These are phyloP conservation scores for Phytophthora kernoviae DNA, from an alignment of 352 stramenopile genomes.

Conservation along the genomic window DNA sequence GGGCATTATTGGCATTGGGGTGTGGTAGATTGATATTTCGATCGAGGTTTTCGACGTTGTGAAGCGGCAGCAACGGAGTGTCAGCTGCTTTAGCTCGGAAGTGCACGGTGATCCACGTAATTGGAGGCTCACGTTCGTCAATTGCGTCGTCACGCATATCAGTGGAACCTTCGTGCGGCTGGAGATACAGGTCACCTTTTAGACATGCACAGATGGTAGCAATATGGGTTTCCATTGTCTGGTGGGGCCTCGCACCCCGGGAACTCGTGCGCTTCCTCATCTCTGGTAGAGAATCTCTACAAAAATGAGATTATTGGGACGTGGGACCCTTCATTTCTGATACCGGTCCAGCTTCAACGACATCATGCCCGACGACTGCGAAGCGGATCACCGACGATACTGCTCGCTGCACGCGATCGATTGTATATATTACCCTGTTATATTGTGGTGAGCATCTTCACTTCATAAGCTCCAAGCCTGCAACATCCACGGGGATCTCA, in stretches of 20 bases:
- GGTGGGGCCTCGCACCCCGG: neutral
- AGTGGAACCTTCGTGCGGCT: neutral
- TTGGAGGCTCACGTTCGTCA: neutral
- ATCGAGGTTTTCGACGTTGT: neutral
- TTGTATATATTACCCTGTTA: constrained; percentile 5
- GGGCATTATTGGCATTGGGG: neutral
- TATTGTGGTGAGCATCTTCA: constrained; percentile 30
- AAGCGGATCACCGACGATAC: neutral
- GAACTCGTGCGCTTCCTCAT: neutral
- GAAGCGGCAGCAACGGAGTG: neutral
- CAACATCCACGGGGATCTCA: constrained; percentile 52
- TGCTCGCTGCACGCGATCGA: neutral
- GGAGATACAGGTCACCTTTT: constrained; percentile 10
- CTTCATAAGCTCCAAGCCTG: constrained; percentile 39
- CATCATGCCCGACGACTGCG: neutral
- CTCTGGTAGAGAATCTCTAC: neutral
- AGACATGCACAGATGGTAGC: constrained; percentile 18
- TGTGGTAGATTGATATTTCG: neutral
- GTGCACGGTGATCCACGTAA: constrained; percentile 17
- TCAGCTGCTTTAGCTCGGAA: constrained; percentile 5
- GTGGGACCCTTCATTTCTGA: neutral
- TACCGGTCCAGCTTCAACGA: neutral
- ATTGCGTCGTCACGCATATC: neutral
- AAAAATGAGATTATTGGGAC: neutral
- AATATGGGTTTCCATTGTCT: constrained; percentile 7